Evolutionary conservation across 2,329 filamentous ascomycete species (phyloP).

Genomic region (Fusarium guadeloupense): DNA sequence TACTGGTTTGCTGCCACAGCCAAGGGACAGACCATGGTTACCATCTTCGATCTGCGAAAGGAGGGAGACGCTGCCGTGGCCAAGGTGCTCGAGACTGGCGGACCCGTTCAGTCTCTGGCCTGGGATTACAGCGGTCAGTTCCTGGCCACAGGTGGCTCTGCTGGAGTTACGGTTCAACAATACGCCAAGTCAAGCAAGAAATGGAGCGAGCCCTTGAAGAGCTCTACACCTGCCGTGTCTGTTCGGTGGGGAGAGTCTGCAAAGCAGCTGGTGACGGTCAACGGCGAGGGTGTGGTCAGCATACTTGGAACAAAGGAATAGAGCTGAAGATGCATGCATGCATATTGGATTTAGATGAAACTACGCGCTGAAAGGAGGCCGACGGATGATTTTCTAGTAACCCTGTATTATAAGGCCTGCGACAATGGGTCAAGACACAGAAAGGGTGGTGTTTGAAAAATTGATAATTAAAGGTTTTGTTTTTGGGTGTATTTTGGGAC

Average conservation of each 20-base stretch:
- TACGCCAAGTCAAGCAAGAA: constrained; percentile 87
- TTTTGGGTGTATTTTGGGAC: neutral
- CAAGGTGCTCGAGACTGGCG: constrained; percentile 88
- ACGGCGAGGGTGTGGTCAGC: constrained; percentile 77
- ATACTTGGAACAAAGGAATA: constrained; percentile 69
- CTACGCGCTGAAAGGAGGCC: constrained; percentile 3
- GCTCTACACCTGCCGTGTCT: constrained; percentile 75
- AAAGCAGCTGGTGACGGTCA: constrained; percentile 77
- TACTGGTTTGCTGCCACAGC: constrained; percentile 91
- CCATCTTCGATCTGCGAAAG: constrained; percentile 92
- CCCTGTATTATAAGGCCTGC: constrained; percentile 35
- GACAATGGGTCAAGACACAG: constrained; percentile 24
- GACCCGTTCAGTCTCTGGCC: constrained; percentile 75
- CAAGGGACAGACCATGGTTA: constrained; percentile 79
- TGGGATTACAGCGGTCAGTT: constrained; percentile 98
- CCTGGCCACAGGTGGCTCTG: constrained; percentile 81
- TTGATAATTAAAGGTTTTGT: constrained; percentile 33
- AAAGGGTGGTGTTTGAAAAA: constrained; percentile 37
- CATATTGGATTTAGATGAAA: constrained; percentile 14
- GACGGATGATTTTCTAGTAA: constrained; percentile 25
- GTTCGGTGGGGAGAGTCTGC: constrained; percentile 82
- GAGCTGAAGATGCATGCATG: constrained; percentile 4
- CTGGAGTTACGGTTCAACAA: constrained; percentile 86
- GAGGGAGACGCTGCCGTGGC: constrained; percentile 81
- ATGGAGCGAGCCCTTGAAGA: constrained; percentile 88